Percentiles rank a stretch among this genome's conserved stretches.
phyloP scores from a whole-genome alignment of 208 protist genomes.

The Strigomonas culicis region DNA sequence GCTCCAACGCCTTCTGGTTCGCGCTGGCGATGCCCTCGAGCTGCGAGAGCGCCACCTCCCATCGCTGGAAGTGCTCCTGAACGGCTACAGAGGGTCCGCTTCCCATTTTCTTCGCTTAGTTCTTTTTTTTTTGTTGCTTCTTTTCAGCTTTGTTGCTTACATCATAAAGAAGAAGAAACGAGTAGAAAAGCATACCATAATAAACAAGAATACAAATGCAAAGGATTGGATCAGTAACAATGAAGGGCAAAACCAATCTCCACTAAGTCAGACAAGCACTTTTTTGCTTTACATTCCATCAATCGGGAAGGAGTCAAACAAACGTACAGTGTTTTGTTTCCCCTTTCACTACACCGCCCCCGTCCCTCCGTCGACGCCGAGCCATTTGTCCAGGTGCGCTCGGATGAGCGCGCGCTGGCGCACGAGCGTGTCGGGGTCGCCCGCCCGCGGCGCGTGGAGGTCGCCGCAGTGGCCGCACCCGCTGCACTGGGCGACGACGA shows the following conservation, averaged over 20 bases:
- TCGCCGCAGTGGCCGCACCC: conserved; percentile 51
- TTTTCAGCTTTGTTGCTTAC: conserved; percentile 1
- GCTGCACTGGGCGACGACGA: conserved; percentile 28
- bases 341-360: no score
- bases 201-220: no score
- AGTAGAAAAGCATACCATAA: no score
- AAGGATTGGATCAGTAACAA: no score
- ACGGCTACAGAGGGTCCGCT: conserved; percentile 40
- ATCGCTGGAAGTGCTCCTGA: conserved; percentile 69
- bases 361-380: conserved; percentile 15
- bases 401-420: conserved; percentile 18
- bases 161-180: conserved; percentile 13
- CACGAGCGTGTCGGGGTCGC: conserved; percentile 15
- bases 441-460: conserved; percentile 4
- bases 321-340: no score
- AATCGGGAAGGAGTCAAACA: no score
- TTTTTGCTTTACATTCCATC: conserved; percentile 13
- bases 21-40: conserved; percentile 54
- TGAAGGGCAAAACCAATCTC: no score
- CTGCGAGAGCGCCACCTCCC: conserved; percentile 59
- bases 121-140: conserved; percentile 10
- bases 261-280: no score
- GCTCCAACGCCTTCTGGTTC: conserved; percentile 45
- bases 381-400: conserved; percentile 20
- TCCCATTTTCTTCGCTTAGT: conserved; percentile 40